Evolutionary conservation across 352 stramenopile genomes (phyloP), one percentile per base, ranked within the genome.

Genomic region (Globisporangium recalcitrans): DNA sequence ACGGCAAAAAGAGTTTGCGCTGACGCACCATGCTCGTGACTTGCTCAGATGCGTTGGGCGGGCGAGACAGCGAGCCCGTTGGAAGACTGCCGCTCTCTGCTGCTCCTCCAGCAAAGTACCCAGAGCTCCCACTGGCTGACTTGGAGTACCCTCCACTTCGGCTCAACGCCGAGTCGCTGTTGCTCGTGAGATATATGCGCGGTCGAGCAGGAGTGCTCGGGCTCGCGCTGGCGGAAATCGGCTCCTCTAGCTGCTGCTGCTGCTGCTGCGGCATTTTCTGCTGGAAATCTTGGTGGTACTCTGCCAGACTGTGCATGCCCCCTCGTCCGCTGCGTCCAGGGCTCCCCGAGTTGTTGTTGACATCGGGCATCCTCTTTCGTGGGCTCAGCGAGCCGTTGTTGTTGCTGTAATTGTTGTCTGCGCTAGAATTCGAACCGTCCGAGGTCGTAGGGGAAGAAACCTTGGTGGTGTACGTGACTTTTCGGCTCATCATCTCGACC

Each of bases 401-500:
- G 34, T 31, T 82, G 34, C 27, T 71, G 62, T 78, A 77, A 63
- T 85, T 88, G 69, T 88, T 88, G 73, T 92, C 81, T 66, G 72
- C 67, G 46, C 78, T 90, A 61, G 82, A 91, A 67, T 81, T 92
- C 26, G 83, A 89, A 47, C 83, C 83, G 54, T 91, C 81, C 9
- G 82, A 90, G 4, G 78, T 89, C 57, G 83, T 92, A 7, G 83
- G 82, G 11, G 83, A 90, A 51, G 70, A 75, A 8, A 79, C 69
- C 64, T 90, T 89, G 40, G 70, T 69, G 53, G 74, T 87, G 72
- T 85, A 87, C 51, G 77, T 74, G 24, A 87, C 52, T 71, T 90
- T 91, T 16, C 85, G 80, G 26, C 75, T 79, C 76, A 93, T 91
- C 72, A 91, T 78, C 42, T 94, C 85, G 34, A 90, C 59, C 66